Evolutionary conservation across 805 yeast species (phyloP).

Genomic region (Starmerella apis): DNA sequence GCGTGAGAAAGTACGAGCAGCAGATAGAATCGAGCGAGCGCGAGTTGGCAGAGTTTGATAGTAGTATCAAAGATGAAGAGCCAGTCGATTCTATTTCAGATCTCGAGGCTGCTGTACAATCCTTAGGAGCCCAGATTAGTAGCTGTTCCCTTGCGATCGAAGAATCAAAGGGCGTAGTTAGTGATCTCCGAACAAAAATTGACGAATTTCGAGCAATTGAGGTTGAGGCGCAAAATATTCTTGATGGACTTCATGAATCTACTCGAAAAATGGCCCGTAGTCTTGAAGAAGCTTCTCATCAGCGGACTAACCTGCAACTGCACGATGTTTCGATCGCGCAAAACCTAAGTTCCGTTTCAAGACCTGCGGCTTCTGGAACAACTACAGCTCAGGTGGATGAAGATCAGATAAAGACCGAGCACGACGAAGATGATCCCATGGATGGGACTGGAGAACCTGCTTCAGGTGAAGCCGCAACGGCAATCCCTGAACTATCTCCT

Average conservation of each 20-base stretch:
- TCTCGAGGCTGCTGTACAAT: conserved; percentile 5
- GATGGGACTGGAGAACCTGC: conserved; percentile 36
- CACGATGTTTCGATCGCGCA: conserved; percentile 14
- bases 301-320: conserved; percentile 2
- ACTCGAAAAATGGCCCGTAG: neutral
- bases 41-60: conserved; percentile 21
- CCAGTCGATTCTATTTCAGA: conserved; percentile 16
- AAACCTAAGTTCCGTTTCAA: neutral
- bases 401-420: neutral
- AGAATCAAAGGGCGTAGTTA: conserved; percentile 22
- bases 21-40: conserved; percentile 32
- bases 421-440: neutral
- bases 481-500: conserved; percentile 19
- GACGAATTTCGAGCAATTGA: conserved; percentile 26
- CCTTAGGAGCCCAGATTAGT: neutral
- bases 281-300: neutral
- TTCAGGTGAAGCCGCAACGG: conserved; percentile 17
- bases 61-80: conserved; percentile 17
- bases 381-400: too few relatives aligned
- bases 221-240: conserved; percentile 20
- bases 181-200: conserved; percentile 33
- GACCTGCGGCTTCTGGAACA: neutral
- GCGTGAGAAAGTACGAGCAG: conserved; percentile 14
- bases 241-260: neutral
- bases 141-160: conserved; percentile 1